Conservation (phyloP, 2,329 filamentous ascomycete genomes). For the Diplocarpon rosae region DNA sequence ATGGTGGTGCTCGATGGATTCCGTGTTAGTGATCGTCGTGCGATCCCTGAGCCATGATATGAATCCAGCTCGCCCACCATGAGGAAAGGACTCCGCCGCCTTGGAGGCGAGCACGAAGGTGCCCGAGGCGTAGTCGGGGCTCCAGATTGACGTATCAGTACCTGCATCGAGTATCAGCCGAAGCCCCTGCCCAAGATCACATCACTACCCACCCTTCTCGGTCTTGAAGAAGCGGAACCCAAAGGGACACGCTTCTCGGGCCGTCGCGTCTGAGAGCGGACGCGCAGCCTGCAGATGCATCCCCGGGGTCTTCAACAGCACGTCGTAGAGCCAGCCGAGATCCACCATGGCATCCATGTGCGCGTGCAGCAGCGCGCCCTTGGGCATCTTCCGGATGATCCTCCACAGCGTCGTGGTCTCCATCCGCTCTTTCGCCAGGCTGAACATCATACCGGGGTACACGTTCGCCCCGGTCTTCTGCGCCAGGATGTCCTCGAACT, state of each 20-base stretch:
- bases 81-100: slow-evolving; percentile 65
- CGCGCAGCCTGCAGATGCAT: slow-evolving; percentile 58
- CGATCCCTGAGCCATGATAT: slow-evolving; percentile 65
- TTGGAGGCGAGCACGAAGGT: slow-evolving; percentile 30
- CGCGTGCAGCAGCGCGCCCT: slow-evolving; percentile 75
- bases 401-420: slow-evolving; percentile 76
- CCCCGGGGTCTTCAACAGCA: slow-evolving; percentile 59
- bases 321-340: slow-evolving; percentile 65
- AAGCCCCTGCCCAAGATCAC: neutral
- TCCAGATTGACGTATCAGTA: slow-evolving; percentile 50
- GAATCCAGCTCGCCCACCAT: slow-evolving; percentile 61
- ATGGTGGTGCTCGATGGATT: slow-evolving; percentile 70
- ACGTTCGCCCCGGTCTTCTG: slow-evolving; percentile 51
- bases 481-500: slow-evolving; percentile 59
- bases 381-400: slow-evolving; percentile 78
- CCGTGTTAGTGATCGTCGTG: slow-evolving; percentile 58
- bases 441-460: slow-evolving; percentile 91
- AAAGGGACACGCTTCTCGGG: slow-evolving; percentile 44
- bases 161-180: slow-evolving; percentile 14
- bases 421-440: slow-evolving; percentile 73
- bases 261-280: slow-evolving; percentile 40
- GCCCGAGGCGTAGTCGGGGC: slow-evolving; percentile 43
- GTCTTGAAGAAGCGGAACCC: slow-evolving; percentile 50
- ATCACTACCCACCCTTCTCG: slow-evolving; percentile 21
- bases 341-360: slow-evolving; percentile 90